Base-by-base conservation (phyloP, 1,284 basidiomycete species). In the Rhodotorula glutinis region DNA sequence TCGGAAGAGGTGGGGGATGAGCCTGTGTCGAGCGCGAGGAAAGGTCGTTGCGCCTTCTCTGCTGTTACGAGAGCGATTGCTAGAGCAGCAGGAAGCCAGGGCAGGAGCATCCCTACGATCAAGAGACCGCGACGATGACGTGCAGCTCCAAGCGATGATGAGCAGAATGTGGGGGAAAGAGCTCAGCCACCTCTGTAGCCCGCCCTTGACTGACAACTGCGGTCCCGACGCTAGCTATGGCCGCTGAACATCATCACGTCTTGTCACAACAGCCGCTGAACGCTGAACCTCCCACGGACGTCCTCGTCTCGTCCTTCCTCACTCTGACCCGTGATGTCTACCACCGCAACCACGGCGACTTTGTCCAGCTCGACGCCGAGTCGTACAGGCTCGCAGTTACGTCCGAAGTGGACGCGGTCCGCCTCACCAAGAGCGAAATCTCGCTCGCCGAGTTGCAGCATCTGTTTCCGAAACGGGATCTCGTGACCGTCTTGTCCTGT, bases 281-380 rank as follows among this genome's bases (percentile, higher is more conserved):
- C 53, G 59, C 68, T 1, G 73, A 74, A n/a, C 73, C 73, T 1
- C 33, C 49, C 5, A 33, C 54, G 0, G 3, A 23, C 19, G 14
- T 23, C 21, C 62, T 73, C 55, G 27, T 59, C 17, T 21, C 33
- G 2, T 14, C 19, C 43, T 67, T 67, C 57, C 40, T 46, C 29
- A 74, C 73, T 16, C 61, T 66, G 7, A n/a, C 17, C n/a, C 4
- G 25, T 0, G 2, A 8, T 10, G 17, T 38, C 27, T 74, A 68
- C 59, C 33, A 69, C 44, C 67, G 73, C 29, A 74, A 74, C 53
- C 73, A 74, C 47, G 69, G 71, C 27, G 62, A 41, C 2, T 54
- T 66, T 30, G 30, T 46, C 40, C n/a, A 54, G 33, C 47, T 49
- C 47, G 30, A 57, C 9, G 3, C 47, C 3, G 25, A 17, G 1